A percentile compares a stretch with the other conserved stretches of the same genome.
Conservation (phyloP, 306 rosid species). For the Rubus parviflorus region DNA sequence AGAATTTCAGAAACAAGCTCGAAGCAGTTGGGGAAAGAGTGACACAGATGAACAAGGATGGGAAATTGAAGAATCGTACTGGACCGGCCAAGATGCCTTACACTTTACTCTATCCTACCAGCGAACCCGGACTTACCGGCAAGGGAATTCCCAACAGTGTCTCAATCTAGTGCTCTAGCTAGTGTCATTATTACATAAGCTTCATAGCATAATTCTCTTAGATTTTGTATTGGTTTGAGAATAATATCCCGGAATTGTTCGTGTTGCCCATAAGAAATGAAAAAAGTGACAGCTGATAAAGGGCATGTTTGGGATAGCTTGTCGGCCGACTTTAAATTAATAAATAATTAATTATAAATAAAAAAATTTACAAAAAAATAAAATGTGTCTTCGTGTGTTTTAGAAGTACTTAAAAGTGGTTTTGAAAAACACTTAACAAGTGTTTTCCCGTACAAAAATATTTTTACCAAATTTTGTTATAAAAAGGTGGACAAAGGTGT, state of each 20-base stretch:
- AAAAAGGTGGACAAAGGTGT: too few relatives aligned
- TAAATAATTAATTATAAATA: too few relatives aligned
- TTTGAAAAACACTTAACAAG: too few relatives aligned
- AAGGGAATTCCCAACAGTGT: slow-evolving; percentile 77
- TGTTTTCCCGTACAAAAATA: too few relatives aligned
- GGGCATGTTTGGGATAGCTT: too few relatives aligned
- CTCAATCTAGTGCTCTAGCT: slow-evolving; percentile 34
- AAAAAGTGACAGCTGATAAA: neutral
- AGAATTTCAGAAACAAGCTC: slow-evolving; percentile 46
- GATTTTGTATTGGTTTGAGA: neutral
- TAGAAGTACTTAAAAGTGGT: too few relatives aligned
- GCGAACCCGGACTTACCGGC: slow-evolving; percentile 56
- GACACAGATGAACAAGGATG: slow-evolving; percentile 42
- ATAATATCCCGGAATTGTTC: neutral
- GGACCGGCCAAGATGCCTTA: slow-evolving; percentile 70
- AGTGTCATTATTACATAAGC: neutral
- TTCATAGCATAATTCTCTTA: neutral
- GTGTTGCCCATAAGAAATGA: neutral
- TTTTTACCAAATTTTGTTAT: too few relatives aligned
- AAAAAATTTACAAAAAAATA: too few relatives aligned
- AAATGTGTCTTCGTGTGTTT: too few relatives aligned
- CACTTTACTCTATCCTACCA: slow-evolving; percentile 56
- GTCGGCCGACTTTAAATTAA: too few relatives aligned
- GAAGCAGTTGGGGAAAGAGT: slow-evolving; percentile 42
- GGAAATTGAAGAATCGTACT: slow-evolving; percentile 40